Percentiles rank a stretch among this genome's conserved stretches.
Conservation (phyloP, 345 rosid genomes). For the Ailanthus altissimus region DNA sequence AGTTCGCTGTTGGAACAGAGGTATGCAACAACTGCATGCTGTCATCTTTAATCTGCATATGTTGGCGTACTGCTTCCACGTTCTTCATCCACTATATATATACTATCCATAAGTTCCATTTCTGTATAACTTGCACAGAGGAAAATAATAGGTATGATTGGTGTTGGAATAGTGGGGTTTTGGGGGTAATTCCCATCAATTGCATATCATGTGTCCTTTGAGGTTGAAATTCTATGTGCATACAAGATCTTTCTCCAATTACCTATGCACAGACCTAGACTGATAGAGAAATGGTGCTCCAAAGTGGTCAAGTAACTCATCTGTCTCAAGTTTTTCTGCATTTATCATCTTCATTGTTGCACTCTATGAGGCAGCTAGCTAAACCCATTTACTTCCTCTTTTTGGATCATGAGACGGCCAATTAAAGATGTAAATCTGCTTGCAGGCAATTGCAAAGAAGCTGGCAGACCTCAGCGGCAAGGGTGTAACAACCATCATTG, state of each 20-base stretch:
- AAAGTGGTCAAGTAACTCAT: constrained; percentile 1
- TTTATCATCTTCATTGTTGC: background rate
- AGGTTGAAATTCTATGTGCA: background rate
- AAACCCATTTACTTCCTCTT: background rate
- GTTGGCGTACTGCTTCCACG: background rate
- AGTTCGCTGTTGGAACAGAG: constrained; percentile 90
- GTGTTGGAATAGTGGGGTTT: too few species aligned
- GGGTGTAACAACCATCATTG: constrained; percentile 83
- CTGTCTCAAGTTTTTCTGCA: background rate
- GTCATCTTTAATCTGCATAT: constrained; percentile 12
- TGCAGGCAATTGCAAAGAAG: constrained; percentile 88
- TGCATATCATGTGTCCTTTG: background rate
- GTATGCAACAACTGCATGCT: constrained; percentile 30
- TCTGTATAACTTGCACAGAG: too few species aligned
- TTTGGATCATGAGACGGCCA: background rate
- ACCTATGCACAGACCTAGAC: background rate
- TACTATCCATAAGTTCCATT: background rate
- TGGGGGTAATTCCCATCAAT: too few species aligned
- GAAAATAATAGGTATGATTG: too few species aligned
- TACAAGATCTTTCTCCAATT: background rate
- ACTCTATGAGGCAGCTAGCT: background rate
- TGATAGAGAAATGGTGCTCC: background rate
- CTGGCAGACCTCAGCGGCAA: constrained; percentile 79
- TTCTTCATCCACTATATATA: background rate
- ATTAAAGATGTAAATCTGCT: constrained; percentile 1